Evolutionary conservation across 345 rosid genomes (phyloP).

Genomic region (Mangifera indica): DNA sequence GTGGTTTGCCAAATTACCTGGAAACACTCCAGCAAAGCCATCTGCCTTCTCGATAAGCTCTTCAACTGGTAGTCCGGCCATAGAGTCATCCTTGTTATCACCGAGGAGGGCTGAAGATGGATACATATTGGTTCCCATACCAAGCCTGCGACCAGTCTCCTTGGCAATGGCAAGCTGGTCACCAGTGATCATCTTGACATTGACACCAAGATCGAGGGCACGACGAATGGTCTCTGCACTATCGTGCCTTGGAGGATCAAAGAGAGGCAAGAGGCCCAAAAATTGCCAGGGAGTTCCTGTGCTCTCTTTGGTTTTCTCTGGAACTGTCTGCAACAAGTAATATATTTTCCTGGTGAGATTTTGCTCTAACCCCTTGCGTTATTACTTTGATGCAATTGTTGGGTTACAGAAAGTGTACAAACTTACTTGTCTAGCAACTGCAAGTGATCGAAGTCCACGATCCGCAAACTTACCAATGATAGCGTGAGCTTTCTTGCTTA

Average conservation of each 20-base stretch:
- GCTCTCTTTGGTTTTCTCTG: slow-evolving; percentile 61
- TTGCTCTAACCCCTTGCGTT: no score
- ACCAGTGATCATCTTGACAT: slow-evolving; percentile 95
- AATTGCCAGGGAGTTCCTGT: slow-evolving; percentile 86
- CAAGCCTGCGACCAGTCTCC: slow-evolving; percentile 94
- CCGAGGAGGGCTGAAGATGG: slow-evolving; percentile 95
- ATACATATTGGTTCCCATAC: slow-evolving; percentile 96
- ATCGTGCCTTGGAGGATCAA: slow-evolving; percentile 96
- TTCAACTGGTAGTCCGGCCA: slow-evolving; percentile 58
- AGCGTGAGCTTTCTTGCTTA: slow-evolving; percentile 62
- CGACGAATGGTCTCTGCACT: slow-evolving; percentile 91
- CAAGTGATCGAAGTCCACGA: slow-evolving; percentile 77
- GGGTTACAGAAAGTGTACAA: neutral
- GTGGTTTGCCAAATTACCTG: slow-evolving; percentile 43
- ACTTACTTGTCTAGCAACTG: slow-evolving; percentile 65
- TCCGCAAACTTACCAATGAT: slow-evolving; percentile 87
- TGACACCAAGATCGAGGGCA: slow-evolving; percentile 85
- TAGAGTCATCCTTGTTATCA: slow-evolving; percentile 47
- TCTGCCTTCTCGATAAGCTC: slow-evolving; percentile 95
- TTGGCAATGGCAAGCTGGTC: slow-evolving; percentile 91
- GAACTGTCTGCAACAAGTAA: slow-evolving; percentile 42
- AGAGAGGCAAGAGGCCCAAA: slow-evolving; percentile 87
- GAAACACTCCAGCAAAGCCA: slow-evolving; percentile 95
- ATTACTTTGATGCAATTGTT: neutral
- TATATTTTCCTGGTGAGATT: neutral